Evolutionary conservation across 2,329 filamentous ascomycete genomes (phyloP).

Genomic region (Phoma sp.): DNA sequence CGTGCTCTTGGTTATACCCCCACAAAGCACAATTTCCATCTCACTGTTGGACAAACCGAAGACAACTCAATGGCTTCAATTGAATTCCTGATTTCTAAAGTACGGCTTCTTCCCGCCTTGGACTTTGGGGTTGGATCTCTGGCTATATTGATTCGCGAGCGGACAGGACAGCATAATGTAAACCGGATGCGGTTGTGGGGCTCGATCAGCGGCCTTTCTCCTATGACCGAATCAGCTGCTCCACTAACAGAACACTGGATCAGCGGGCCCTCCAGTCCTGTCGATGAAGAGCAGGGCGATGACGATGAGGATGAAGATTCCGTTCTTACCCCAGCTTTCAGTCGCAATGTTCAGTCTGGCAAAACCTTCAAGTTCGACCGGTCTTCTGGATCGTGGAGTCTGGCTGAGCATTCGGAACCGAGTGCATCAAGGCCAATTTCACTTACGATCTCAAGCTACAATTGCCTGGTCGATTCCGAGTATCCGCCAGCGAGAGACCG

Average conservation of each 20-base stretch:
- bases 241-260: slow-evolving; percentile 25
- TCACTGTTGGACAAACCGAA: slow-evolving; percentile 67
- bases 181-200: slow-evolving; percentile 65
- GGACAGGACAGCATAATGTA: slow-evolving; percentile 30
- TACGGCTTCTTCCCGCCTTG: slow-evolving; percentile 54
- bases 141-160: slow-evolving; percentile 61
- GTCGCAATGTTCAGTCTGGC: slow-evolving; percentile 27
- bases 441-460: slow-evolving; percentile 52
- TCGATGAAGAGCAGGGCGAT: slow-evolving; percentile 5
- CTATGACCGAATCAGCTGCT: background rate
- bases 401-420: background rate
- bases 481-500: slow-evolving; percentile 46
- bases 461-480: slow-evolving; percentile 50
- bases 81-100: slow-evolving; percentile 61
- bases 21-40: slow-evolving; percentile 52
- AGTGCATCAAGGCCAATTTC: slow-evolving; percentile 7
- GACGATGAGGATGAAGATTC: background rate
- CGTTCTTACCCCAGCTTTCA: slow-evolving; percentile 1
- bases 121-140: slow-evolving; percentile 58
- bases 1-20: slow-evolving; percentile 32
- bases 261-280: background rate
- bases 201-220: slow-evolving; percentile 47
- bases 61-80: slow-evolving; percentile 54
- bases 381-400: slow-evolving; percentile 31
- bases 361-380: slow-evolving; percentile 41